Conservation (phyloP, 805 yeast genomes). For the Metschnikowia drakensbergensis region DNA sequence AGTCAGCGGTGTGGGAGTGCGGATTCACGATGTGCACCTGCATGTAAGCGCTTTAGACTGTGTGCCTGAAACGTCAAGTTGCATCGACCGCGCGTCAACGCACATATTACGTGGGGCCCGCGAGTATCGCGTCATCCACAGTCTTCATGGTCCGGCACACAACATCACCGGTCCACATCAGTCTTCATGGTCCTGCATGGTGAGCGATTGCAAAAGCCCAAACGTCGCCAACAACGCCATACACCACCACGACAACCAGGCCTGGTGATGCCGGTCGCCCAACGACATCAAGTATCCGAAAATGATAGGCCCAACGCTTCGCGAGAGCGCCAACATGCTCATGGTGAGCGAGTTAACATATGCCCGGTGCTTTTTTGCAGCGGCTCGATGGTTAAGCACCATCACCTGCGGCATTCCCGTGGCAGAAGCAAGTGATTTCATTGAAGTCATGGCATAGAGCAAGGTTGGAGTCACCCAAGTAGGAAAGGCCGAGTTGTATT, state of each 20-base stretch:
- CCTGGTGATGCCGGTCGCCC: conserved; percentile 24
- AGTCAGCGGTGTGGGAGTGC: not conserved
- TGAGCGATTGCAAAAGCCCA: conserved; percentile 28
- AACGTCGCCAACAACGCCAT: conserved; percentile 26
- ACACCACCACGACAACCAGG: conserved; percentile 36
- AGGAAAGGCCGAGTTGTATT: conserved; percentile 26
- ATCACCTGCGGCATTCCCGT: conserved; percentile 37
- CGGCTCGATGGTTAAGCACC: conserved; percentile 35
- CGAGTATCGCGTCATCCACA: not conserved
- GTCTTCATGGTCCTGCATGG: conserved; percentile 28
- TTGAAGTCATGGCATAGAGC: conserved; percentile 30
- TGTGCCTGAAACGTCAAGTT: not conserved
- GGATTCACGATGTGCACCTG: not conserved
- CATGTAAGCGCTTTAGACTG: not conserved
- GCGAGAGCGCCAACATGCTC: conserved; percentile 32
- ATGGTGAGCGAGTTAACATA: conserved; percentile 33
- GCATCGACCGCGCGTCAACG: not conserved
- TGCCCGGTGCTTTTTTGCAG: conserved; percentile 31
- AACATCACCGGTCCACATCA: conserved; percentile 4
- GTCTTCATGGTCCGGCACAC: not conserved
- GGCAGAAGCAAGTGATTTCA: conserved; percentile 31
- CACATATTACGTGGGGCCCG: not conserved
- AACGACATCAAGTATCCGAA: conserved; percentile 35
- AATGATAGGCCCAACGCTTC: conserved; percentile 31
- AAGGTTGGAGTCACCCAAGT: conserved; percentile 27